phyloP scores from a whole-genome alignment of 331 rosid species.

The Stylosanthes scabra region DNA sequence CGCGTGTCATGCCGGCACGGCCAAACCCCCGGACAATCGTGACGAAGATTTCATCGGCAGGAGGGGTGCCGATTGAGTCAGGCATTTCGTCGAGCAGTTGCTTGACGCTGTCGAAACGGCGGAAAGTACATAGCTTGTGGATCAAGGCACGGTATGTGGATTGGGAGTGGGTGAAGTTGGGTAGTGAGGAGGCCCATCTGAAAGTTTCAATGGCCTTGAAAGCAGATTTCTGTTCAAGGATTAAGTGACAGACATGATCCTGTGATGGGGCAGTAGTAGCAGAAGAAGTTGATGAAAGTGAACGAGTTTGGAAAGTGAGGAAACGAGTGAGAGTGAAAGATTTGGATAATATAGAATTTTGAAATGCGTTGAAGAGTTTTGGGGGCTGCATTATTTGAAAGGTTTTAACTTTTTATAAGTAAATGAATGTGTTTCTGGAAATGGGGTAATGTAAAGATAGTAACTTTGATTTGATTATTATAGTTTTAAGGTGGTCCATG shows the following conservation, averaged over 20 bases:
- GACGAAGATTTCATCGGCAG: conserved; percentile 56
- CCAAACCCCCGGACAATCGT: conserved; percentile 66
- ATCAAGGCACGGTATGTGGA: conserved; percentile 76
- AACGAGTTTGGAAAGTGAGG: conserved; percentile 9
- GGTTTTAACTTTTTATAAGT: too few species aligned
- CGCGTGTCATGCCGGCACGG: conserved; percentile 56
- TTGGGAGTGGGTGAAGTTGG: conserved; percentile 62
- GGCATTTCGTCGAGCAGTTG: conserved; percentile 86
- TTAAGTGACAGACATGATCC: conserved; percentile 56
- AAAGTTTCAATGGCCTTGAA: conserved; percentile 63
- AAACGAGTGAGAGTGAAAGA: background rate
- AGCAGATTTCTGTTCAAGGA: conserved; percentile 62
- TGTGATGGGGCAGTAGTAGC: conserved; percentile 51
- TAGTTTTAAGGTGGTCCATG: too few species aligned
- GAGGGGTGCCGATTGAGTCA: conserved; percentile 58
- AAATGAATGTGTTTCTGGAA: too few species aligned
- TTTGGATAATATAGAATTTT: background rate
- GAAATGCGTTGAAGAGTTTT: conserved; percentile 22
- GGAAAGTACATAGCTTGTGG: conserved; percentile 68
- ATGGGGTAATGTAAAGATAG: too few species aligned
- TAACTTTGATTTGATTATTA: too few species aligned
- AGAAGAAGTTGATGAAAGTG: conserved; percentile 30
- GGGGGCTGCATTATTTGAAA: background rate
- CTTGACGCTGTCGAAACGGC: conserved; percentile 65
- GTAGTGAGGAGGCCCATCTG: conserved; percentile 71